Conservation (phyloP, 140 eudicot species). For the Cichorium intybus region DNA sequence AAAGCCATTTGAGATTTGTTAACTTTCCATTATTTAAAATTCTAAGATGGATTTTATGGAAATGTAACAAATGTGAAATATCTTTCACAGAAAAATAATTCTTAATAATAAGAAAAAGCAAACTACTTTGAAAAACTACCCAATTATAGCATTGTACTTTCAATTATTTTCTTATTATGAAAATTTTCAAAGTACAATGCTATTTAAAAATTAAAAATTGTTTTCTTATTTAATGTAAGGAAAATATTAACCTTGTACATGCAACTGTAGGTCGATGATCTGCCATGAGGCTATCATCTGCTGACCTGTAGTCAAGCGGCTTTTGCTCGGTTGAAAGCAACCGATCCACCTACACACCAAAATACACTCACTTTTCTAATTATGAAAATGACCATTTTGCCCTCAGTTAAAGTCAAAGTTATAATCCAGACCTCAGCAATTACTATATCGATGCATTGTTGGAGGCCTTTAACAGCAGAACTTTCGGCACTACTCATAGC, state of each 20-base stretch:
- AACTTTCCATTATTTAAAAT: too few species aligned
- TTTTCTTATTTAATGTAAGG: not conserved
- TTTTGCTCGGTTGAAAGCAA: slow-evolving; percentile 68
- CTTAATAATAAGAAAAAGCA: too few species aligned
- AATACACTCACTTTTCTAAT: not conserved
- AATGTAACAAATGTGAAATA: too few species aligned
- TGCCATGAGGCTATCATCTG: slow-evolving; percentile 67
- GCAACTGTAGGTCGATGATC: slow-evolving; percentile 86
- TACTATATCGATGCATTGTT: slow-evolving; percentile 81
- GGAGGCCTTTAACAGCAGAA: slow-evolving; percentile 75
- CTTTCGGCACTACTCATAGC: slow-evolving; percentile 73
- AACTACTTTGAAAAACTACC: not conserved
- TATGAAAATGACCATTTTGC: too few species aligned
- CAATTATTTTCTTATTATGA: too few species aligned
- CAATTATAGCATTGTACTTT: too few species aligned
- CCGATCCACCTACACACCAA: slow-evolving; percentile 57
- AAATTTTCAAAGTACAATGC: not conserved
- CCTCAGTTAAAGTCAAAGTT: not conserved
- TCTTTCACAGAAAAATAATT: too few species aligned
- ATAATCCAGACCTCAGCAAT: slow-evolving; percentile 62
- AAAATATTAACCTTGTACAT: slow-evolving; percentile 52
- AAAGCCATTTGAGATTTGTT: too few species aligned
- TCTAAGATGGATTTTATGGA: too few species aligned
- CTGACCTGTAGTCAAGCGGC: slow-evolving; percentile 58
- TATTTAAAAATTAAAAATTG: not conserved